phyloP scores from a whole-genome alignment of 805 yeast genomes.

The Wickerhamomyces rabaulensis region DNA sequence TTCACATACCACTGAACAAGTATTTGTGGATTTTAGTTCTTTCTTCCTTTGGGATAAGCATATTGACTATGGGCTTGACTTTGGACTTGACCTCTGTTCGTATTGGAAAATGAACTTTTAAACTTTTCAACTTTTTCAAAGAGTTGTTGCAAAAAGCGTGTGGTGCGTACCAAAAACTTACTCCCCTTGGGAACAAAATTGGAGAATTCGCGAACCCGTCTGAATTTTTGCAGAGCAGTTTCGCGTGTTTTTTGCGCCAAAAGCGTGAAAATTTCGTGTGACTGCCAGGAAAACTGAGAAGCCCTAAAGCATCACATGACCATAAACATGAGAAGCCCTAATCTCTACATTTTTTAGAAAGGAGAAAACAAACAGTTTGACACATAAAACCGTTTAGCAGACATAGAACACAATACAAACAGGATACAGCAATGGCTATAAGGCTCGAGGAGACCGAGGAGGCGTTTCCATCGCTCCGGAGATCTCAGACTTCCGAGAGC shows the following conservation, averaged over 20 bases:
- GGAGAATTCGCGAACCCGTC: slow-evolving; percentile 1
- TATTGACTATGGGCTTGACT: slow-evolving; percentile 30
- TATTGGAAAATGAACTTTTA: slow-evolving; percentile 1
- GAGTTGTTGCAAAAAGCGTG: slow-evolving; percentile 13
- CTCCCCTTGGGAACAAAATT: background rate
- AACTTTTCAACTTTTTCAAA: slow-evolving; percentile 20
- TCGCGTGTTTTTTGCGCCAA: background rate
- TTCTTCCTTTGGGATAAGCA: slow-evolving; percentile 99
- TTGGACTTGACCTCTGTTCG: slow-evolving; percentile 9
- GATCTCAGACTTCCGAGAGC: background rate
- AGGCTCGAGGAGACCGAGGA: background rate
- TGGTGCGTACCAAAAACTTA: slow-evolving; percentile 12
- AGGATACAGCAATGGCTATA: background rate
- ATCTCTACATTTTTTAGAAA: background rate
- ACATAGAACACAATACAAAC: background rate
- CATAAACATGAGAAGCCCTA: background rate
- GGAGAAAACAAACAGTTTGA: background rate
- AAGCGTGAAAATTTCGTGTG: background rate
- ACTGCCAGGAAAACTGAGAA: background rate
- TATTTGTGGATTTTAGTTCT: slow-evolving; percentile 99
- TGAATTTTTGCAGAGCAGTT: background rate
- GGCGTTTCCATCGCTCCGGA: background rate
- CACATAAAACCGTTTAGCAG: background rate
- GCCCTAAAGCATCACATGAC: background rate
- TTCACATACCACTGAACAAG: slow-evolving; percentile 92